Evolutionary conservation across 192 early-diverging fungal species (phyloP).

Genomic region (Piromyces sp.): DNA sequence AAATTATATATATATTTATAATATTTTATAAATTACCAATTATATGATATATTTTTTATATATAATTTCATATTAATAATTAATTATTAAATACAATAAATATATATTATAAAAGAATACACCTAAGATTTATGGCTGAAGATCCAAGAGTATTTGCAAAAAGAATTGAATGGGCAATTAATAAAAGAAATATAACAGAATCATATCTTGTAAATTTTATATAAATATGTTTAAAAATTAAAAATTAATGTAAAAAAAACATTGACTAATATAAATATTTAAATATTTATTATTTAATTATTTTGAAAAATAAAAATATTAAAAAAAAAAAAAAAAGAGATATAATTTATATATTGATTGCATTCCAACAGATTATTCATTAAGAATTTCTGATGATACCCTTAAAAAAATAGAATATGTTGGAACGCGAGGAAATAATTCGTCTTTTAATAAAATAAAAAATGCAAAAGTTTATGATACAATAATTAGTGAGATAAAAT

Average conservation of each 20-base stretch:
- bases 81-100: background rate
- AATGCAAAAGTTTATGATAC: background rate
- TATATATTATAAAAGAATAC: background rate
- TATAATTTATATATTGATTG: background rate
- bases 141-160: background rate
- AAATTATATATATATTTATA: background rate
- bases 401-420: background rate
- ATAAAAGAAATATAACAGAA: background rate
- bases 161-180: background rate
- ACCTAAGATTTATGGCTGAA: background rate
- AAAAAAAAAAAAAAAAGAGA: background rate
- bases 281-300: too few species aligned
- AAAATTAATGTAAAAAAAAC: too few species aligned
- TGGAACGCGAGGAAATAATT: background rate
- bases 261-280: too few species aligned
- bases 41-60: too few species aligned
- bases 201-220: background rate
- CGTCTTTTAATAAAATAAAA: background rate
- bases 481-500: constrained; percentile 15
- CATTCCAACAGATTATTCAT: background rate
- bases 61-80: too few species aligned
- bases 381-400: background rate
- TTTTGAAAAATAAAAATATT: background rate
- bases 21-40: too few species aligned
- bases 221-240: too few species aligned